Conservation (phyloP, 768 basidiomycete genomes). For the Strobilomyces confusus region DNA sequence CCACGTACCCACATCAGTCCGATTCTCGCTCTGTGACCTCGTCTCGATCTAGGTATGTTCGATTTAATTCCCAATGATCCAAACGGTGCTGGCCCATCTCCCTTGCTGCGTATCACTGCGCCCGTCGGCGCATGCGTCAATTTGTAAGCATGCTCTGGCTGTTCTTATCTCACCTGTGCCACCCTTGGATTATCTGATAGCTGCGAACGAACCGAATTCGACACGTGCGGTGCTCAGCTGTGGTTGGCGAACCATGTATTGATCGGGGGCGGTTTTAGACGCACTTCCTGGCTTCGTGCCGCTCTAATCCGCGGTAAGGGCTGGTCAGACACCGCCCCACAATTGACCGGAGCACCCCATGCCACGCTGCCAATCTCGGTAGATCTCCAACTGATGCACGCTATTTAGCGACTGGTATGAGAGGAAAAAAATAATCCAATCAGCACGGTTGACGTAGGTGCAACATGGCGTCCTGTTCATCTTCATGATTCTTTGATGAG, state of each 20-base stretch:
- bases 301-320: slow-evolving; percentile 19
- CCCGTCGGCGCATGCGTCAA: slow-evolving; percentile 7
- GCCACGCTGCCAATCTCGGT: slow-evolving; percentile 6
- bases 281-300: slow-evolving; percentile 14
- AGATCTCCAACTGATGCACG: slow-evolving; percentile 8
- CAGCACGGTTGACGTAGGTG: slow-evolving; percentile 1
- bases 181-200: slow-evolving; percentile 19
- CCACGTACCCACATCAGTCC: slow-evolving; percentile 19
- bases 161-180: slow-evolving; percentile 9
- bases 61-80: slow-evolving; percentile 3
- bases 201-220: not conserved
- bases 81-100: slow-evolving; percentile 1
- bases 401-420: slow-evolving; percentile 17
- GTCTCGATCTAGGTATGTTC: slow-evolving; percentile 18
- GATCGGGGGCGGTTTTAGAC: slow-evolving; percentile 25
- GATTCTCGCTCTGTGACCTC: slow-evolving; percentile 12
- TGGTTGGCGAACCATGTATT: slow-evolving; percentile 23
- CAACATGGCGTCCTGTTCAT: slow-evolving; percentile 9
- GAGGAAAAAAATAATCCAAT: not conserved
- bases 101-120: slow-evolving; percentile 22
- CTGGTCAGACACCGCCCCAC: slow-evolving; percentile 23
- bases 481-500: slow-evolving; percentile 10
- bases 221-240: slow-evolving; percentile 23
- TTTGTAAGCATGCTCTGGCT: slow-evolving; percentile 1
- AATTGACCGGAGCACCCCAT: slow-evolving; percentile 4